phyloP scores from a whole-genome alignment of 768 basidiomycete species.

The Pleurotus ostreatus region DNA sequence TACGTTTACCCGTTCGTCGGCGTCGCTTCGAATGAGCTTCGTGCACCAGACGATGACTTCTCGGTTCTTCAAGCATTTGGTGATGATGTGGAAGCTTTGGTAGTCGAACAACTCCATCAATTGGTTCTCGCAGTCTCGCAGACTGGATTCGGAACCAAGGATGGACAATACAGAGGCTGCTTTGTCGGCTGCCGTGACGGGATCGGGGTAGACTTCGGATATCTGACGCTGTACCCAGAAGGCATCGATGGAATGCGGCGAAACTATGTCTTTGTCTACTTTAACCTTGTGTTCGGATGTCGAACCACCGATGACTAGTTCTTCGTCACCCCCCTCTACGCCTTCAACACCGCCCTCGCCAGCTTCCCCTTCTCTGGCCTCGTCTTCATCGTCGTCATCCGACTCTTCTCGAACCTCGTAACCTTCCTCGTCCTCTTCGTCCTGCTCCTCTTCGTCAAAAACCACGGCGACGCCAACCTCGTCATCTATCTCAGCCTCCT shows the following conservation, averaged over 20 bases:
- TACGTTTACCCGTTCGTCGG: constrained; percentile 85
- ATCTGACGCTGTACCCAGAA: constrained; percentile 99
- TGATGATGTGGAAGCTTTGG: constrained; percentile 85
- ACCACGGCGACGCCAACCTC: constrained; percentile 97
- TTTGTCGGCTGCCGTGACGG: constrained; percentile 91
- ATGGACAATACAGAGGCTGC: constrained; percentile 79
- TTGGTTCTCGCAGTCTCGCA: constrained; percentile 92
- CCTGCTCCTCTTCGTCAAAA: constrained; percentile 96
- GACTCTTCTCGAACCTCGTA: constrained; percentile 83
- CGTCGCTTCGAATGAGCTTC: constrained; percentile 85
- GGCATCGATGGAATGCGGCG: constrained; percentile 89
- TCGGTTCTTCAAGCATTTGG: constrained; percentile 89
- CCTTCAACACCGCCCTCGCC: constrained; percentile 37
- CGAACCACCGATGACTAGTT: constrained; percentile 75
- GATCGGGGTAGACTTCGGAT: constrained; percentile 87
- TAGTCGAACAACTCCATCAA: constrained; percentile 97
- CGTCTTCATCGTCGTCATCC: constrained; percentile 66
- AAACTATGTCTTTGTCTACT: constrained; percentile 73
- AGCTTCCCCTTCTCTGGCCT: constrained; percentile 45
- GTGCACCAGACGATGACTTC: constrained; percentile 98
- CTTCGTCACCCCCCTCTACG: constrained; percentile 55
- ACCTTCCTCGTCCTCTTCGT: constrained; percentile 87
- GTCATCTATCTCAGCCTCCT: constrained; percentile 90
- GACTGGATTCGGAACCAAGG: constrained; percentile 80
- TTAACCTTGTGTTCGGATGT: constrained; percentile 46